A percentile compares a stretch with the other conserved stretches of the same genome.
phyloP scores from a whole-genome alignment of 768 basidiomycete genomes.

The Neoboletus magnificus region DNA sequence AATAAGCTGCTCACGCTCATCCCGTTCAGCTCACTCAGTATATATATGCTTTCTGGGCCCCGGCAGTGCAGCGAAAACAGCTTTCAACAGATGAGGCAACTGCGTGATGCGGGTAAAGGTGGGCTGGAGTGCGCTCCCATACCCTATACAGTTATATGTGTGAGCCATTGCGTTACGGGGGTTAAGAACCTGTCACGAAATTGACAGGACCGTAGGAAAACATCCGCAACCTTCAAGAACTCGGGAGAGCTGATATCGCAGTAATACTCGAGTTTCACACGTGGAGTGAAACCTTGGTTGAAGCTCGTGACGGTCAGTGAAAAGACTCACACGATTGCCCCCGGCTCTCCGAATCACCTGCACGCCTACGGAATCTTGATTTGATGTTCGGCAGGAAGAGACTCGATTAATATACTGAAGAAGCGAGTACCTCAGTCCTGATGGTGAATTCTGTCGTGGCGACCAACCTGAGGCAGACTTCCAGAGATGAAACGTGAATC shows the following conservation, averaged over 20 bases:
- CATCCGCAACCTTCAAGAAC: background rate
- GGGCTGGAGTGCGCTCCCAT: slow-evolving; percentile 3
- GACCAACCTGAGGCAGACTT: background rate
- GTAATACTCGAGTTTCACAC: background rate
- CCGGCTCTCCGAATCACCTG: background rate
- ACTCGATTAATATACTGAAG: background rate
- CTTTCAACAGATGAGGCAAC: background rate
- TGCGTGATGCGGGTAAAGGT: slow-evolving; percentile 1
- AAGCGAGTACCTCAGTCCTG: background rate
- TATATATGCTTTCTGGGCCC: background rate
- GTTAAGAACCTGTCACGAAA: slow-evolving; percentile 12
- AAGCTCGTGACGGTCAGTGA: background rate
- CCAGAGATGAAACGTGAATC: background rate
- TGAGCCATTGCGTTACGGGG: slow-evolving; percentile 8
- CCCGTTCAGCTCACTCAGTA: background rate
- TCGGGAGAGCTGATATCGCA: slow-evolving; percentile 2
- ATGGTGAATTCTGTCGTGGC: background rate
- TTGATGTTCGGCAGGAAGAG: background rate
- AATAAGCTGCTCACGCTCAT: slow-evolving; percentile 18
- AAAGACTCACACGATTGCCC: background rate
- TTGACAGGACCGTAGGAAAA: slow-evolving; percentile 10
- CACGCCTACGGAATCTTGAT: background rate
- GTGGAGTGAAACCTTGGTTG: background rate
- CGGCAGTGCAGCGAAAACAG: background rate
- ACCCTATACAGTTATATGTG: slow-evolving; percentile 12